Evolutionary conservation across 345 rosid species (phyloP), one percentile per base, ranked within the genome.

Genomic region (Sisymbrium altissimum): DNA sequence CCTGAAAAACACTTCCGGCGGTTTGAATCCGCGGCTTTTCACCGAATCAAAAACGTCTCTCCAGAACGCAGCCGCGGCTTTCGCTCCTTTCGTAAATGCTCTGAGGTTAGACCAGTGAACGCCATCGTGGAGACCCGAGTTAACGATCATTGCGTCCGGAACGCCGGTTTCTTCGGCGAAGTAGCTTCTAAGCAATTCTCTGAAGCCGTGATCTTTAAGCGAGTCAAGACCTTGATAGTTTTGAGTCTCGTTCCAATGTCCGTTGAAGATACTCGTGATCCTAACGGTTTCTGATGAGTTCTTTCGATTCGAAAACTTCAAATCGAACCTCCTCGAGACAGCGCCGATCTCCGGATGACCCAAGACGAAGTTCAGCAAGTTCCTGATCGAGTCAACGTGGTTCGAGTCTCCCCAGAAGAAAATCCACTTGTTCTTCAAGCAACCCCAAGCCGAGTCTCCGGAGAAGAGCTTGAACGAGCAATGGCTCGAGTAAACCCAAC

Each of bases 381-480:
- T 93, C 55, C 97, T 83, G 14, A 93, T 89, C 0, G 96, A 82
- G 70, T 93, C 98, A 1, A 93, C 98, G 39, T 93, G 97, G 79
- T 93, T 93, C 0, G 97, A 91, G 65, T 93, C 98, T 1, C 97
- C 98, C 96, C 93, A 88, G 68, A 89, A 93, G 94, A 93, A 91
- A 67, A 89, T 80, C 97, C 96, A 93, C 59, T 91, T 64, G 68
- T 63, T 64, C 71, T 84, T 83, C 74, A 93, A 74, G 53, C 98
- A 93, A 68, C 82, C 71, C 97, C 96, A 93, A 35, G 89, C 94
- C 1, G 87, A 67, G 44, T 76, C 86, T 2, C 83, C 78, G 0
- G 83, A 32, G 66, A 84, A 89, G 46, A 91, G 60, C 79, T 75
- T 79, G 39, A 86, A 93, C 0, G 91, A 86, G 78, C 98, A 93